These are phyloP conservation scores for Ganoderma boninense DNA, from an alignment of 1,284 basidiomycete genomes.

Conservation along the genomic window DNA sequence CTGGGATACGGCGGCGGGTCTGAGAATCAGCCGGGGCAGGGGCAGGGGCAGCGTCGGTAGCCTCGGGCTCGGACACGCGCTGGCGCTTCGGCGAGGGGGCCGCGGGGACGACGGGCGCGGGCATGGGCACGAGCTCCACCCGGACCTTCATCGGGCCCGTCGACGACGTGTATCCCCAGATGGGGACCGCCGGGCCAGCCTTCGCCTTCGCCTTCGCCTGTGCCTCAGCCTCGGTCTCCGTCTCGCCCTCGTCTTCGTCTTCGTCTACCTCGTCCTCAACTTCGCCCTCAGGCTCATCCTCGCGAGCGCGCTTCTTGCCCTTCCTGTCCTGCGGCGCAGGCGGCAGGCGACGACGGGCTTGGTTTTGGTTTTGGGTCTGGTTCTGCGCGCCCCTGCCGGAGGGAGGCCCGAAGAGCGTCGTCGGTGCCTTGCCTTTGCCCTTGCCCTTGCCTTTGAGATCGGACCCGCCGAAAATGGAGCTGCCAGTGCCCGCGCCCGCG, in stretches of 20 bases:
- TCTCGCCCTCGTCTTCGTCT: background rate
- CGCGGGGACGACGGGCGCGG: background rate
- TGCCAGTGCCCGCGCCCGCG: no score
- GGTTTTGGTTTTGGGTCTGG: no score
- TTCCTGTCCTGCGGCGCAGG: constrained; percentile 1
- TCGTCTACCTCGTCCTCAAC: background rate
- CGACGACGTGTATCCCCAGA: constrained; percentile 10
- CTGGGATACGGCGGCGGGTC: background rate
- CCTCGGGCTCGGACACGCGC: background rate
- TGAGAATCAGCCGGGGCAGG: background rate
- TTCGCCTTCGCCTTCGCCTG: background rate
- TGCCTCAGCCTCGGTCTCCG: constrained; percentile 1
- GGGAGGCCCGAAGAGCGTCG: background rate
- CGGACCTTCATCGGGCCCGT: constrained; percentile 11
- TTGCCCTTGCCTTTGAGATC: background rate
- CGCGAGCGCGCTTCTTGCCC: constrained; percentile 28
- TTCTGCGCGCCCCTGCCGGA: no score
- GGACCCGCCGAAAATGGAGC: no score
- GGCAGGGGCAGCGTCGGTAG: background rate
- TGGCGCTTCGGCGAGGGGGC: background rate
- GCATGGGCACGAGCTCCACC: constrained; percentile 6
- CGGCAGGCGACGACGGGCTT: no score
- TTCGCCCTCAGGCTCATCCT: constrained; percentile 15
- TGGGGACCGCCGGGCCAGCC: background rate
- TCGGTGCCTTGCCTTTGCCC: no score